These are phyloP conservation scores for Cladosporium sp. DNA, from an alignment of 2,329 filamentous ascomycete genomes.

Conservation along the genomic window DNA sequence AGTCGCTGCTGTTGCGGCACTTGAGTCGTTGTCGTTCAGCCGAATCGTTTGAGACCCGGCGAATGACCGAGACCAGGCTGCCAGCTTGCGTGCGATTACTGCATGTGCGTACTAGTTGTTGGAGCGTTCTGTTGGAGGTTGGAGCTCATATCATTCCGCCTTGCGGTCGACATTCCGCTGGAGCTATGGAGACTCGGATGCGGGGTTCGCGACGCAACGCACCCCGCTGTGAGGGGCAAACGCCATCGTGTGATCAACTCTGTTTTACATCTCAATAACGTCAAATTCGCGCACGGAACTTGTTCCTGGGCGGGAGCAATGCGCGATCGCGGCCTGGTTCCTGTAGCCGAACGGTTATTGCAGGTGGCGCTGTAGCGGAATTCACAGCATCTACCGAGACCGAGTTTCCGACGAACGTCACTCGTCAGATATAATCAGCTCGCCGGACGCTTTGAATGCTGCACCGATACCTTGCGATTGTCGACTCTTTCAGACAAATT, in stretches of 20 bases:
- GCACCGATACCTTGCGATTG: neutral
- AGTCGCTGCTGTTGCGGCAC: neutral
- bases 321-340: neutral
- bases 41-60: neutral
- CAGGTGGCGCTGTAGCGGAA: neutral
- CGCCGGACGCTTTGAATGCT: neutral
- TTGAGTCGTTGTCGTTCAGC: neutral
- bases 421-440: neutral
- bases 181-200: conserved; percentile 5
- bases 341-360: conserved; percentile 2
- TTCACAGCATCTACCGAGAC: neutral
- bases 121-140: neutral
- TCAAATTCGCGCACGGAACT: neutral
- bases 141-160: conserved; percentile 7
- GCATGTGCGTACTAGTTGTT: neutral
- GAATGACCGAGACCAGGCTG: neutral
- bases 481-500: neutral
- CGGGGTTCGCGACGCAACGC: neutral
- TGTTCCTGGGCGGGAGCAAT: neutral
- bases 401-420: neutral
- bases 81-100: neutral
- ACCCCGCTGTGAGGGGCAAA: conserved; percentile 10
- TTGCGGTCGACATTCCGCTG: conserved; percentile 5
- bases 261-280: neutral
- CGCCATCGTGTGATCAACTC: conserved; percentile 3